Base-by-base conservation (phyloP, 2,329 filamentous ascomycete species). In the Diaporthe sp. region DNA sequence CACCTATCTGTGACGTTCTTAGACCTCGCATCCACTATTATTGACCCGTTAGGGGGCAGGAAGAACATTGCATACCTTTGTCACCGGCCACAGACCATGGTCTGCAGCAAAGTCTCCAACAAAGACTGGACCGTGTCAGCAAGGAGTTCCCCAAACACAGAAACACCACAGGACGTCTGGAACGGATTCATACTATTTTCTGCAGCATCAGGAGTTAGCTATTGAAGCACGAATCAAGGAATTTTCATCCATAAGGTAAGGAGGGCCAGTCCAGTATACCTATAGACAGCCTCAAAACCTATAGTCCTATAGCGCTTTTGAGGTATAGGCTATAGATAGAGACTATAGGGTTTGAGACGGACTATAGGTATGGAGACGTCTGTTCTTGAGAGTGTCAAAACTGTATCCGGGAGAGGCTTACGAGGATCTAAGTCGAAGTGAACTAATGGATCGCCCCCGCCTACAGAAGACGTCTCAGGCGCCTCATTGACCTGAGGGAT, bases 371-470 rank as follows among this genome's bases (percentile, higher is more conserved):
- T 39, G 13, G 37, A 39, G 37, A 39, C 12, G 10, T 39, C 37
- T 39, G 37, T 39, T 13, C 37, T 39, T 39, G 37, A 15, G 12
- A 39, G 12, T 3, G 37, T 39, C 12, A 39, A 39, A 39, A 39
- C 3, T 39, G 12, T 39, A 39, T 39, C 37, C 10, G 37, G 37
- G 12, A 15, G 37, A 12, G 12, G 37, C 37, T 39, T 39, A 39
- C 37, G 42, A 12, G 70, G 55, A 34, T 72, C 70, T 15, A 72
- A 37, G 25, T 72, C 70, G 25, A 72, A 61, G 25, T 72, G 70
- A 4, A 72, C 70, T 31, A 72, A 39, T 3, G 70, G 70, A 28
- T 72, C 49, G 2, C 34, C 22, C 2, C 4, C n/a, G n/a, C 19
- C n/a, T 3, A 34, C 42, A n/a, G 42, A 12, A 34, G 61, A 49